Evolutionary conservation across 495 filamentous ascomycete genomes (phyloP), one percentile per base, ranked within the genome.

Genomic region (Podospora tetraspora): DNA sequence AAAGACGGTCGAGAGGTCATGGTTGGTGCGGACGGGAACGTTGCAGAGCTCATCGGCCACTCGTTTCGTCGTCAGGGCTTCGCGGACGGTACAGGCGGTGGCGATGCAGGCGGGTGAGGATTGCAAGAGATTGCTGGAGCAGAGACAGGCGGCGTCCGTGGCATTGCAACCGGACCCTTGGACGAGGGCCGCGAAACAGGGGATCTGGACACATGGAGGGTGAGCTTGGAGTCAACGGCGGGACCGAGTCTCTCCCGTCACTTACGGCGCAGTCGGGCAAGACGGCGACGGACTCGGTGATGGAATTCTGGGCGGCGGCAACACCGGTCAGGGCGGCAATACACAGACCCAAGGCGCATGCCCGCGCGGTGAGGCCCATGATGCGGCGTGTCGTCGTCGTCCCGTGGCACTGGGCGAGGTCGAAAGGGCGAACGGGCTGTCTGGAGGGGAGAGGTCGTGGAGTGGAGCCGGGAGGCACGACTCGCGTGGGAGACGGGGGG

Each of bases 61-160:
- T 59, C 74, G 74, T 56, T 75, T 72, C 37, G 71, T 57, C 3
- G 68, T 66, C 2, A 74, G 59, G 19, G 67, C 43, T 19, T 75
- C 73, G 30, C 64, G 69, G 11, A 74, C 27, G 7, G 68, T 70
- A 61, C 75, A 77, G 1, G 61, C 16, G 9, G 59, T 24, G 10
- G 3, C 34, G 30, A 75, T 66, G 61, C 75, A 77, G 0, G 23
- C 57, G 5, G 63, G 64, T 2, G 34, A 12, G 2, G 59, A 30
- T 57, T 62, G 68, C 52, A 71, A 37, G 10, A 58, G 5, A 1
- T 43, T 24, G 62, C 67, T 69, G 27, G 60, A 29, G 63, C 75
- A 77, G 1, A 76, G 59, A 65, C 75, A 77, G n/a, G 52, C 16
- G 58, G 60, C 32, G 23, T 73, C 68, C n/a, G 62, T 59, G 3